phyloP scores from a whole-genome alignment of 78 protist genomes.

The Neovahlkampfia damariscottae region DNA sequence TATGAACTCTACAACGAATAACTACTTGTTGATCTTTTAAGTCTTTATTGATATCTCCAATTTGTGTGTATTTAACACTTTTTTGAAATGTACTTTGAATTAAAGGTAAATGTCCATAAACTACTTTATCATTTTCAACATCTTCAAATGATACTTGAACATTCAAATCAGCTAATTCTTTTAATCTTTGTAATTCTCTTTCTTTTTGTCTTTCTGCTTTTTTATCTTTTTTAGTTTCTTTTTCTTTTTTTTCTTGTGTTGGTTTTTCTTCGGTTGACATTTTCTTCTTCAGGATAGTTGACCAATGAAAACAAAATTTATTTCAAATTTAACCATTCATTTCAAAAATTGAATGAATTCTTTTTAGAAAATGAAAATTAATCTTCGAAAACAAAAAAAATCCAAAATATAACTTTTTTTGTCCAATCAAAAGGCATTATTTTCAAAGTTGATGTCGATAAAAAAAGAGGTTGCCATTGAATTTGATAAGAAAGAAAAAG shows the following conservation, averaged over 20 bases:
- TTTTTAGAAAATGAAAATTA: no score
- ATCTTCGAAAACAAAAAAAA: no score
- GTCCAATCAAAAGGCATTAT: no score
- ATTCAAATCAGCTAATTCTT: not conserved
- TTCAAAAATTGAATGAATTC: no score
- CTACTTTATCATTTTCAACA: not conserved
- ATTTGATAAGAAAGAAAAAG: no score
- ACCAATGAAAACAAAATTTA: no score
- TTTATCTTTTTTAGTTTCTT: not conserved
- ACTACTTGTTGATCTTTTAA: slow-evolving; percentile 17
- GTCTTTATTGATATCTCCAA: not conserved
- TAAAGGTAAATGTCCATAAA: slow-evolving; percentile 8
- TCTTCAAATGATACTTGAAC: not conserved
- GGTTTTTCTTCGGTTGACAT: no score
- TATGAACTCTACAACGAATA: slow-evolving; percentile 42
- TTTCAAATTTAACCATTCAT: no score
- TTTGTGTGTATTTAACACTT: not conserved
- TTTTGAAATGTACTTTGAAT: slow-evolving; percentile 11
- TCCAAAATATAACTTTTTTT: no score
- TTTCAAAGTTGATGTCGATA: no score
- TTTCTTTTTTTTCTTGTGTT: not conserved
- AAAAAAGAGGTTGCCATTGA: no score
- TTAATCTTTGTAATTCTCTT: not conserved
- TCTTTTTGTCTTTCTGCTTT: not conserved
- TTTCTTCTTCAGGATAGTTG: no score